Evolutionary conservation across 2,329 filamentous ascomycete species (phyloP).

Genomic region (Epichloe sibirici): DNA sequence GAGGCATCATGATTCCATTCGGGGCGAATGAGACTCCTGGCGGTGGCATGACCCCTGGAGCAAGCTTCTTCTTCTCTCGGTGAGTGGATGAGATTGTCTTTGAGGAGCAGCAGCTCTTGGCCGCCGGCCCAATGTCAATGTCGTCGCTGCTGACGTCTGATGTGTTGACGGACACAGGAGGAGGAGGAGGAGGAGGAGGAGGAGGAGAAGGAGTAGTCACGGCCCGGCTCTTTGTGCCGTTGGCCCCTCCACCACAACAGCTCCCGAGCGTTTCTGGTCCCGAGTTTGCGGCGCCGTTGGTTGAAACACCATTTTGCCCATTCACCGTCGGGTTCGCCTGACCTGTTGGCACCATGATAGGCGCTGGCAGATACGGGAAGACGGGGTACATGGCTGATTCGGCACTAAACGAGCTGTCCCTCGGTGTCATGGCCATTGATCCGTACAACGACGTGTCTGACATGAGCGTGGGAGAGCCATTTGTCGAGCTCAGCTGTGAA

Average conservation of each 20-base stretch:
- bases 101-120: conserved; percentile 20
- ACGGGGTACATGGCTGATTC: conserved; percentile 19
- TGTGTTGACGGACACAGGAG: conserved; percentile 5
- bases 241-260: conserved; percentile 13
- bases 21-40: conserved; percentile 11
- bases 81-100: conserved; percentile 6
- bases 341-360: conserved; percentile 11
- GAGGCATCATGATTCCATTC: conserved; percentile 21
- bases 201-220: not conserved
- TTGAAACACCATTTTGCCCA: conserved; percentile 9
- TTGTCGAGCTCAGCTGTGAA: conserved; percentile 13
- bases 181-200: not conserved
- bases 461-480: conserved; percentile 9
- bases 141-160: conserved; percentile 6
- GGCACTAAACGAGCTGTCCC: conserved; percentile 13
- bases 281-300: conserved; percentile 10
- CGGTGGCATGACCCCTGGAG: conserved; percentile 10
- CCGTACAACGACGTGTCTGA: conserved; percentile 16
- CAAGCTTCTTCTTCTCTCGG: conserved; percentile 10
- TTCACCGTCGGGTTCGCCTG: conserved; percentile 11
- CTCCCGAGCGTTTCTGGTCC: conserved; percentile 8
- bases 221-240: not conserved
- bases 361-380: conserved; percentile 19
- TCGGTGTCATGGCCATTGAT: conserved; percentile 16
- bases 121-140: conserved; percentile 6